A percentile compares a stretch with the other conserved stretches of the same genome.
Evolutionary conservation across 129 eudicot species (phyloP).

Genomic region (Arctium lappa): DNA sequence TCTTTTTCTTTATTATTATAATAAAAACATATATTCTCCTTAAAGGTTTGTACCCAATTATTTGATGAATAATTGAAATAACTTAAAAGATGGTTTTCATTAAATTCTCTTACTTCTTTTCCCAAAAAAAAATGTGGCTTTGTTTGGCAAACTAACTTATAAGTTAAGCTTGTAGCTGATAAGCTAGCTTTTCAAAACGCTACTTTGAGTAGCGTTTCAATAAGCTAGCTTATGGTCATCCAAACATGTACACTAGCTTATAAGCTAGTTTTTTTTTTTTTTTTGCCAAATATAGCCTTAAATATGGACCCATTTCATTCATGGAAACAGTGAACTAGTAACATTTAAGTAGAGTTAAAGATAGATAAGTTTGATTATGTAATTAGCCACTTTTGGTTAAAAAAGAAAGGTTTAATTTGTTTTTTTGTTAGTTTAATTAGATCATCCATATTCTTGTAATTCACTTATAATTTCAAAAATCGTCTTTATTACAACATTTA

Average conservation of each 20-base stretch:
- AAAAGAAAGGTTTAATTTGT: background rate
- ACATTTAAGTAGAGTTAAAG: background rate
- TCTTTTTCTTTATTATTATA: background rate
- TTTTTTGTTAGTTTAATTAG: too few relatives aligned
- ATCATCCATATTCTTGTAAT: too few relatives aligned
- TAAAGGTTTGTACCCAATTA: background rate
- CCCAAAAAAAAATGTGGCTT: background rate
- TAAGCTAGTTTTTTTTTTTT: too few relatives aligned
- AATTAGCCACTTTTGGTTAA: background rate
- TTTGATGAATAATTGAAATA: background rate
- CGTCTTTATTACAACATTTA: too few relatives aligned
- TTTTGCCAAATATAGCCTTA: too few relatives aligned
- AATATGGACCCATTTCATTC: background rate
- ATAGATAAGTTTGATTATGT: background rate
- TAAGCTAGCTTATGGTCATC: too few relatives aligned
- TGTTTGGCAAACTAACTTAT: too few relatives aligned
- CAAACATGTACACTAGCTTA: too few relatives aligned
- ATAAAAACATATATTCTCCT: background rate
- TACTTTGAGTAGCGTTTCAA: too few relatives aligned
- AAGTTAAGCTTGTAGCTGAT: too few relatives aligned
- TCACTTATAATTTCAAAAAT: too few relatives aligned
- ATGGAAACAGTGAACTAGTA: background rate
- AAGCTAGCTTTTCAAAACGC: too few relatives aligned
- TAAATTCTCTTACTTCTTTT: background rate
- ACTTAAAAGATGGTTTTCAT: background rate